A percentile compares a stretch with the other conserved stretches of the same genome.
Evolutionary conservation across 345 rosid species (phyloP).

Genomic region (Citrus trifoliata): DNA sequence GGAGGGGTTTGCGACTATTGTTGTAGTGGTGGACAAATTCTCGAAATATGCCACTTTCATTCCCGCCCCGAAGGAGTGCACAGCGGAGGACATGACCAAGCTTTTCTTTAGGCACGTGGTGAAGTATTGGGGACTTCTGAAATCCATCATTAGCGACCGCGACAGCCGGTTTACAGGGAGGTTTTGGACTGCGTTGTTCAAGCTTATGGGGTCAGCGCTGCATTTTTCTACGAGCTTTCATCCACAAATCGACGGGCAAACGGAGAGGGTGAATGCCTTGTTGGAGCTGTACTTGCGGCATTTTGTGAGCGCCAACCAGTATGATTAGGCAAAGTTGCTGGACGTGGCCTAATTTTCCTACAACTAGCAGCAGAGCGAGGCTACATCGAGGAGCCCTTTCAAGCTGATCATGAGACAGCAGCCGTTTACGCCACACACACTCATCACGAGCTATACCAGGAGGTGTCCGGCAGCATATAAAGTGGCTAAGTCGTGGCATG

Average conservation of each 20-base stretch:
- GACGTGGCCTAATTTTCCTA: slow-evolving; percentile 5
- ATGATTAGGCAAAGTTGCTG: background rate
- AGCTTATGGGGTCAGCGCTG: background rate
- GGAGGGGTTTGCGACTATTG: background rate
- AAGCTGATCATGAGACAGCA: background rate
- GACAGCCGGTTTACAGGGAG: background rate
- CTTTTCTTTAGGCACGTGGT: slow-evolving; percentile 11
- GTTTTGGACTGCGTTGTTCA: background rate
- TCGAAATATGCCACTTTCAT: background rate
- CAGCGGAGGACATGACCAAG: background rate
- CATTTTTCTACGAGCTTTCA: background rate
- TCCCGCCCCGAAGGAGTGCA: background rate
- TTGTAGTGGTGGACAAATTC: slow-evolving; percentile 2
- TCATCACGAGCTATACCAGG: fast-evolving
- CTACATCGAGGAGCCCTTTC: fast-evolving
- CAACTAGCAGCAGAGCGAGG: background rate
- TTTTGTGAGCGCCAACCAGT: background rate
- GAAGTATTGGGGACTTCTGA: background rate
- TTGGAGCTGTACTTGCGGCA: background rate
- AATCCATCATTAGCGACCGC: background rate
- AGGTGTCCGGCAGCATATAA: no score
- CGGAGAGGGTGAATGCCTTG: background rate
- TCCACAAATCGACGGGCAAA: background rate
- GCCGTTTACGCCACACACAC: fast-evolving
- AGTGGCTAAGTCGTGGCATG: no score